Percentiles rank a stretch among this genome's conserved stretches.
phyloP scores from a whole-genome alignment of 257 asterid species.

The Mentha longifolia region DNA sequence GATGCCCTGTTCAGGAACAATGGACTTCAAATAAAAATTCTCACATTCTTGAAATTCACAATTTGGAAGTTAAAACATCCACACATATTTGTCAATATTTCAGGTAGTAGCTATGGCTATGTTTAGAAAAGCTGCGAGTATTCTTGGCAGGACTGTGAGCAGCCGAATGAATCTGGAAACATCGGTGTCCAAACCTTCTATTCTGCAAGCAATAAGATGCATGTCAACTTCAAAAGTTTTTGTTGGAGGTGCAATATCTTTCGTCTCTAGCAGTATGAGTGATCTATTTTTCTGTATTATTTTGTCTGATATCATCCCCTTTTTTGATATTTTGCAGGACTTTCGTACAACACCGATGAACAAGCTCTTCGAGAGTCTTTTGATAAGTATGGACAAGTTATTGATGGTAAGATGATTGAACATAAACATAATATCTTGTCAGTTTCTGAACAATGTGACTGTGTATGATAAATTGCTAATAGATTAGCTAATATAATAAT shows the following conservation, averaged over 20 bases:
- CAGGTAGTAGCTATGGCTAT: conserved; percentile 67
- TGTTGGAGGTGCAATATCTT: conserved; percentile 65
- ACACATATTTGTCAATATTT: background rate
- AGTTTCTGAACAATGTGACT: conserved; percentile 13
- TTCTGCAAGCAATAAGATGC: conserved; percentile 72
- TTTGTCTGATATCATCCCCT: conserved; percentile 11
- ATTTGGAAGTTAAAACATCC: background rate
- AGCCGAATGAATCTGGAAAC: conserved; percentile 49
- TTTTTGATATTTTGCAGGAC: conserved; percentile 53
- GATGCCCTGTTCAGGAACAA: background rate
- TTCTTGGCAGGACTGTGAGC: conserved; percentile 51
- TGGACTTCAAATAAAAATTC: background rate
- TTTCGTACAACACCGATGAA: conserved; percentile 67
- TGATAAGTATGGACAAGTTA: conserved; percentile 72
- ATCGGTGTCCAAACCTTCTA: conserved; percentile 56
- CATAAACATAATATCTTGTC: background rate
- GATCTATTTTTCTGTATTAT: background rate
- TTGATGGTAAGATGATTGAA: conserved; percentile 58
- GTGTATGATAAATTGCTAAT: background rate
- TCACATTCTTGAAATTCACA: background rate
- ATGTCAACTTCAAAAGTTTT: conserved; percentile 83
- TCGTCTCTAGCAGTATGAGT: background rate
- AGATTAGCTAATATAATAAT: background rate
- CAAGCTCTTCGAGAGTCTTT: conserved; percentile 61
- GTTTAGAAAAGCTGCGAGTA: conserved; percentile 64